A percentile compares a stretch with the other conserved stretches of the same genome.
Conservation (phyloP, 768 basidiomycete genomes). For the Amanita jacksonii region DNA sequence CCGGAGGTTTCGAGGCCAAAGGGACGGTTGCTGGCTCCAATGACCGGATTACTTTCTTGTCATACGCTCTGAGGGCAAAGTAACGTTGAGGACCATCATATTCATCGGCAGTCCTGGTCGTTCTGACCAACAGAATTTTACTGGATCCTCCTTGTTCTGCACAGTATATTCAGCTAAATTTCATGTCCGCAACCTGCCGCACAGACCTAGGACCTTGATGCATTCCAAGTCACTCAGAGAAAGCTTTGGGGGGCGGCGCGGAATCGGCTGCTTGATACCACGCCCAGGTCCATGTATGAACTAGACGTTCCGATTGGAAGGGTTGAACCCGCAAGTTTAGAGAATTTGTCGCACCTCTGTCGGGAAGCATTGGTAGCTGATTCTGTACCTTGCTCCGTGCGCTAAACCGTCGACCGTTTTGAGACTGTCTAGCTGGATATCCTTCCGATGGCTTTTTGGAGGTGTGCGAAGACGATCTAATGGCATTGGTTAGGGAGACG, state of each 20-base stretch:
- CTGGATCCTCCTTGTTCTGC: conserved; percentile 33
- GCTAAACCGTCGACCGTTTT: background rate
- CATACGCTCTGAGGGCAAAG: conserved; percentile 38
- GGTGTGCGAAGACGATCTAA: too few species aligned
- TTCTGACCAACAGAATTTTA: conserved; percentile 33
- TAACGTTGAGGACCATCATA: conserved; percentile 26
- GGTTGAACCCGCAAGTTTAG: background rate
- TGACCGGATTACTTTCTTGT: conserved; percentile 24
- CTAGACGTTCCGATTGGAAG: background rate
- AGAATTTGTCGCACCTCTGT: background rate
- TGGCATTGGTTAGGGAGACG: too few species aligned
- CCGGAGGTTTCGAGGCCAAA: conserved; percentile 11
- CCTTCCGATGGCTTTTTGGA: background rate
- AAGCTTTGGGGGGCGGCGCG: conserved; percentile 28
- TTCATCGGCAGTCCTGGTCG: conserved; percentile 18
- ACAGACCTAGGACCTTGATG: conserved; percentile 29
- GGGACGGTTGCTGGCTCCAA: conserved; percentile 14
- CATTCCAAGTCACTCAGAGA: conserved; percentile 32
- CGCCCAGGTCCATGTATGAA: background rate
- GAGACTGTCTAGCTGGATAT: too few species aligned
- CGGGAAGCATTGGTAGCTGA: background rate
- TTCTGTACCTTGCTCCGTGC: background rate
- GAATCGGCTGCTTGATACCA: conserved; percentile 16
- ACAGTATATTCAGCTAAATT: background rate
- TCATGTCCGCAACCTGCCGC: background rate